Base-by-base conservation (phyloP, 768 basidiomycete genomes). In the Suillus bovinus region DNA sequence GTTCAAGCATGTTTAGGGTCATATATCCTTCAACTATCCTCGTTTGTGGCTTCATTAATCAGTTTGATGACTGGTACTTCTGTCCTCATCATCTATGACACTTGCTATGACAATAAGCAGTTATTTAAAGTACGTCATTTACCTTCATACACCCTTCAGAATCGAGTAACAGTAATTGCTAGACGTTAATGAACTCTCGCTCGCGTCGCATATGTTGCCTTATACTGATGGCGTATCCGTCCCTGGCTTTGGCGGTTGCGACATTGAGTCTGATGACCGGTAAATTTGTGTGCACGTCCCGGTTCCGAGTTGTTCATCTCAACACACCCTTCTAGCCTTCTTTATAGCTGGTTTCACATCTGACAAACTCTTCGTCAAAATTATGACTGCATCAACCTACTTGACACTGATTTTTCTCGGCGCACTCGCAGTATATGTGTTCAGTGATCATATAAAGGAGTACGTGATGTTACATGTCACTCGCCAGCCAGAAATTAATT, bases 51-150 rank as follows among this genome's bases (percentile, higher is more conserved):
- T 13, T 29, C 50, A 4, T 31, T 52, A 11, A 31, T 52, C 29
- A 52, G 50, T 52, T 9, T 52, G 50, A 52, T 52, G 50, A 31
- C 20, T 52, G 50, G 50, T 11, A 52, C 50, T 31, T 52, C 50
- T 52, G 50, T 52, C 31, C 50, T 52, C 50, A 52, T 52, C 50
- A 31, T 33, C 50, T 52, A 52, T 52, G 50, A 52, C 20, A 52
- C 50, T n/a, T 52, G 50, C 29, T 52, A 52, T 52, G 11, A 29
- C 5, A 29, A 49, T 29, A 9, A 29, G 4, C 17, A 2, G 5
- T 1, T 52, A 31, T 31, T 52, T 20, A 20, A 11, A 20, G 50
- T 31, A 20, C 11, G 50, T 52, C 20, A 29, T 31, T 31, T n/a
- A 20, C 50, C 20, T 52, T 52, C 29, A 20, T 20, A 13, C 11